These are phyloP conservation scores for Calamus simplicifolius DNA, from an alignment of 176 grass and related monocot species.

Conservation along the genomic window DNA sequence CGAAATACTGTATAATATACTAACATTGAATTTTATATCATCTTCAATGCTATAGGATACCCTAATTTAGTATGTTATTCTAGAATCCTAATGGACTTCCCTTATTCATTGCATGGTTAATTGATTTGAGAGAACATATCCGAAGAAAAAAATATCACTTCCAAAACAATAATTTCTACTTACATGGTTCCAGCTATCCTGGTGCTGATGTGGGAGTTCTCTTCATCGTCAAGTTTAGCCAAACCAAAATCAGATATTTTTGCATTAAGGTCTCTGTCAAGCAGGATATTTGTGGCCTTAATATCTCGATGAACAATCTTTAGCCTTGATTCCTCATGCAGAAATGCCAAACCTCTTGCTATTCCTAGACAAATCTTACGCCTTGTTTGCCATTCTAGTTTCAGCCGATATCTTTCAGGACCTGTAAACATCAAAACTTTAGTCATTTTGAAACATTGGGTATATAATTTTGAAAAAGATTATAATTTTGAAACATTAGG, in stretches of 20 bases:
- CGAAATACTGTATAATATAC: no score
- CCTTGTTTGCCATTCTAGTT: conserved; percentile 64
- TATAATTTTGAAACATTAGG: neutral
- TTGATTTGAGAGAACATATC: neutral
- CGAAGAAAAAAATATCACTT: conserved; percentile 11
- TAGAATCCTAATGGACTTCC: no score
- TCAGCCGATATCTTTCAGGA: conserved; percentile 33
- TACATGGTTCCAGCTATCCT: conserved; percentile 81
- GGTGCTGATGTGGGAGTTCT: conserved; percentile 20
- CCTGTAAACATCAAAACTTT: conserved; percentile 22
- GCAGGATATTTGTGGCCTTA: no score
- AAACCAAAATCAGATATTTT: no score
- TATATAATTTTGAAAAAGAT: no score
- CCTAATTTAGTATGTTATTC: no score
- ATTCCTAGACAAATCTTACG: conserved; percentile 67
- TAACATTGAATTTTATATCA: no score
- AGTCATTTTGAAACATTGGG: neutral
- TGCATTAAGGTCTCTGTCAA: no score
- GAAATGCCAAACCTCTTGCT: conserved; percentile 63
- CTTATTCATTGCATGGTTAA: no score
- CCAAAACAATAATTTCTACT: conserved; percentile 1
- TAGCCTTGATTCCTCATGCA: conserved; percentile 37
- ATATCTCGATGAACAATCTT: no score
- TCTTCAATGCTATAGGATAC: no score
- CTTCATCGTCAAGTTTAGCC: no score